Conservation (phyloP, 129 eudicot species). For the Lactuca saligna region DNA sequence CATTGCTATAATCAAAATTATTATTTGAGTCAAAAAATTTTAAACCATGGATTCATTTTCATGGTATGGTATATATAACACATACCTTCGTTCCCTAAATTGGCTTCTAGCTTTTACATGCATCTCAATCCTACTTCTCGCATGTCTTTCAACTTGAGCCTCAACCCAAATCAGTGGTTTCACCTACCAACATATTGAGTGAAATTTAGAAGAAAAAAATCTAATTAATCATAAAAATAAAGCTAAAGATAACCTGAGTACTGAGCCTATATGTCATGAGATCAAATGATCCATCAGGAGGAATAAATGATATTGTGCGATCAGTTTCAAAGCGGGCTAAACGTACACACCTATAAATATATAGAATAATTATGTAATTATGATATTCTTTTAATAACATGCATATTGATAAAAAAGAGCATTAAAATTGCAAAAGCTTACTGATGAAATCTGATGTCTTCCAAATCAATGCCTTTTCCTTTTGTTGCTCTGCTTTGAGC, state of each 20-base stretch:
- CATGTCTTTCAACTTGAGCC: conserved; percentile 86
- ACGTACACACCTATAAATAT: conserved; percentile 74
- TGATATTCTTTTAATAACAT: background rate
- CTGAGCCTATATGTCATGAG: conserved; percentile 91
- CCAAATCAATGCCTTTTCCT: conserved; percentile 86
- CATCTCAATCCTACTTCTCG: conserved; percentile 80
- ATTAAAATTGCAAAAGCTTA: conserved; percentile 31
- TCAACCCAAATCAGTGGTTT: conserved; percentile 94
- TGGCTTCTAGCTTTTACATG: conserved; percentile 85
- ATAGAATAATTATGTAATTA: background rate
- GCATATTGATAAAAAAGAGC: background rate
- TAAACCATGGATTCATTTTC: background rate
- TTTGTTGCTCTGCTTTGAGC: conserved; percentile 76
- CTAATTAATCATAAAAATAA: conserved; percentile 14
- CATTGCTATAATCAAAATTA: conserved; percentile 47
- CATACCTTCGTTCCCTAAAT: conserved; percentile 85
- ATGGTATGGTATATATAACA: too few species aligned
- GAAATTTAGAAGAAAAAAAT: background rate
- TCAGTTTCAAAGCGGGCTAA: conserved; percentile 87
- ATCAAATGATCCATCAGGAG: conserved; percentile 94
- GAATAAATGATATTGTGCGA: conserved; percentile 85
- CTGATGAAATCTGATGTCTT: conserved; percentile 94
- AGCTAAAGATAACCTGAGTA: conserved; percentile 56
- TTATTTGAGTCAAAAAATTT: background rate
- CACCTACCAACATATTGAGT: conserved; percentile 45